phyloP scores from a whole-genome alignment of 108 stramenopile genomes.

The Nitzschia putrida region DNA sequence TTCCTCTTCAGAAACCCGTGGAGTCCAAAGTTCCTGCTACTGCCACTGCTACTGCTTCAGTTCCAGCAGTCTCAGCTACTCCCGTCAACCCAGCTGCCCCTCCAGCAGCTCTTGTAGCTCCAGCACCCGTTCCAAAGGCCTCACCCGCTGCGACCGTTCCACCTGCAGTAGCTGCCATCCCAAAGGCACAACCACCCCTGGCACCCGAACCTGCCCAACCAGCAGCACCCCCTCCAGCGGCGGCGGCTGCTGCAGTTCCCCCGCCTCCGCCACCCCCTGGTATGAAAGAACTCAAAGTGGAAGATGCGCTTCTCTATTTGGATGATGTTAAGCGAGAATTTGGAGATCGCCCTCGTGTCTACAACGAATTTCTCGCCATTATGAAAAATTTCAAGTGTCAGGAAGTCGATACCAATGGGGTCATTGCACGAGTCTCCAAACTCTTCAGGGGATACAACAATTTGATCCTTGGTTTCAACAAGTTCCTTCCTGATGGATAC shows the following conservation, averaged over 20 bases:
- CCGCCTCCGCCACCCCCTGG: constrained; percentile 14
- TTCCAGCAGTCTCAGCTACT: neutral
- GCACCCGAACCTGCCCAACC: constrained; percentile 1
- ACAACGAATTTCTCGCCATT: constrained; percentile 99
- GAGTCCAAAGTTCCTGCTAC: neutral
- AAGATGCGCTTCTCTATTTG: constrained; percentile 88
- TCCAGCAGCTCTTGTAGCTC: neutral
- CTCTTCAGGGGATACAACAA: constrained; percentile 92
- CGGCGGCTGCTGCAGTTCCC: constrained; percentile 1
- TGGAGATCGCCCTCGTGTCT: constrained; percentile 93
- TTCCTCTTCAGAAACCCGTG: too few species aligned
- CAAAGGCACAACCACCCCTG: neutral
- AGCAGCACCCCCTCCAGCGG: constrained; percentile 1
- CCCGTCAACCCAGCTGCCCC: neutral
- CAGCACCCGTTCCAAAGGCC: neutral
- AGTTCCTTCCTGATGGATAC: constrained; percentile 91
- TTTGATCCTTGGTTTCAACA: constrained; percentile 94
- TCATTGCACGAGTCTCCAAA: constrained; percentile 78
- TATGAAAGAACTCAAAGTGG: constrained; percentile 81
- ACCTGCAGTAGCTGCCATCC: constrained; percentile 2
- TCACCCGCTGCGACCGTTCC: constrained; percentile 1
- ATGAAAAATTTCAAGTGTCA: constrained; percentile 98
- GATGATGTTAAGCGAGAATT: constrained; percentile 94
- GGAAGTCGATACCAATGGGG: constrained; percentile 88
- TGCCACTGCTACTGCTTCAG: neutral